Evolutionary conservation across 306 rosid genomes (phyloP).

Genomic region (Vachellia collinsii): DNA sequence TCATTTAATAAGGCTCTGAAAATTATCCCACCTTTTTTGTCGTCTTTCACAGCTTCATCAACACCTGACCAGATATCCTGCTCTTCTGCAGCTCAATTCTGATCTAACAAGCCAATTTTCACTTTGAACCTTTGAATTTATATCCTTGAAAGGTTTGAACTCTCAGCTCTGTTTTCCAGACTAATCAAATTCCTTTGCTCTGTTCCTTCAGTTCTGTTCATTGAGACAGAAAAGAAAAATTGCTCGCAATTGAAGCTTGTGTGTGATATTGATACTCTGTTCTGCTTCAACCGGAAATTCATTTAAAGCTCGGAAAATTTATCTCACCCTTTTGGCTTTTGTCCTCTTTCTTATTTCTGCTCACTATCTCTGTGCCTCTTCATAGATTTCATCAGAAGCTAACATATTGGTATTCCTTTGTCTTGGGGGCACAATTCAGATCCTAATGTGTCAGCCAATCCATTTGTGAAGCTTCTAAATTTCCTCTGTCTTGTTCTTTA

Average conservation of each 20-base stretch:
- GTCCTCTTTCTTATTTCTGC: slow-evolving; percentile 36
- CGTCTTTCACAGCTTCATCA: slow-evolving; percentile 44
- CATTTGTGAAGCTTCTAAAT: slow-evolving; percentile 35
- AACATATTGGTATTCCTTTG: background rate
- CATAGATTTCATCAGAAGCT: slow-evolving; percentile 34
- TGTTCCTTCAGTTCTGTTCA: background rate
- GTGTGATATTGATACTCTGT: background rate
- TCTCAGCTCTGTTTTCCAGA: background rate
- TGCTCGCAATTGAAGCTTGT: background rate
- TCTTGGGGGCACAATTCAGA: background rate
- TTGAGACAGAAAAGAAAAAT: background rate
- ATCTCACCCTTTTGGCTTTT: slow-evolving; percentile 30
- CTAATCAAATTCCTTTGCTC: slow-evolving; percentile 15
- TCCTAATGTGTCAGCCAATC: background rate
- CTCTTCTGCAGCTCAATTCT: slow-evolving; percentile 3
- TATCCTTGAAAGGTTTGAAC: background rate
- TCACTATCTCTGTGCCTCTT: slow-evolving; percentile 11
- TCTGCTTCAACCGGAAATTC: slow-evolving; percentile 6
- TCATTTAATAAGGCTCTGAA: slow-evolving; percentile 22
- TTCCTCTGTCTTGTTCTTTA: background rate
- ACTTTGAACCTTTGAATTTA: slow-evolving; percentile 31
- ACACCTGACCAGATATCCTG: slow-evolving; percentile 5
- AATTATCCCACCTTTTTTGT: slow-evolving; percentile 43
- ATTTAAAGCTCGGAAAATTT: slow-evolving; percentile 31
- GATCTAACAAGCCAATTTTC: background rate